Percentiles rank a stretch among this genome's conserved stretches.
Evolutionary conservation across 352 stramenopile species (phyloP).

Genomic region (Phytopythium montanum): DNA sequence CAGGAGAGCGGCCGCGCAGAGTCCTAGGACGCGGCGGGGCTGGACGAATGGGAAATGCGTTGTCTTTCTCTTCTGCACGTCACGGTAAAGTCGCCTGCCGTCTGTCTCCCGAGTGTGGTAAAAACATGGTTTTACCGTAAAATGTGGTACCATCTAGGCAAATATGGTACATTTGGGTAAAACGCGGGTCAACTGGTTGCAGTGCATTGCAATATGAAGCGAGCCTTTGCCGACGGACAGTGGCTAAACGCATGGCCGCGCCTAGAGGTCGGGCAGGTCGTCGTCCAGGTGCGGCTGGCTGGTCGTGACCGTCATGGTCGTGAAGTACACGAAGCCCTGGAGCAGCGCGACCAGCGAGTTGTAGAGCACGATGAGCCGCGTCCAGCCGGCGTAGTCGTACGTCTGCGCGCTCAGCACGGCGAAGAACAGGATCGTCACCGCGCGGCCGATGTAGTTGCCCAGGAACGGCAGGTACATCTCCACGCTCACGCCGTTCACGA

Average conservation of each 20-base stretch:
- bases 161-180: not conserved
- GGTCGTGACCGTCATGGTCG: conserved; percentile 66
- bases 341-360: conserved; percentile 71
- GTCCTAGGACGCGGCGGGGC: no score
- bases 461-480: conserved; percentile 86
- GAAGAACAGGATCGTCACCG: conserved; percentile 78
- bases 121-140: not conserved
- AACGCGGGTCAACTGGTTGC: not conserved
- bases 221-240: no score
- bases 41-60: not conserved
- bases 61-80: not conserved
- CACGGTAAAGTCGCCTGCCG: conserved; percentile 5
- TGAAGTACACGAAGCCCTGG: conserved; percentile 82
- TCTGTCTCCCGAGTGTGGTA: not conserved
- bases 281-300: conserved; percentile 56
- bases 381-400: conserved; percentile 67
- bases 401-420: conserved; percentile 68
- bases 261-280: conserved; percentile 57
- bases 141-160: not conserved
- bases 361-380: conserved; percentile 68
- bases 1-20: no score
- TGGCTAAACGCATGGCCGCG: no score
- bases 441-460: conserved; percentile 84
- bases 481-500: conserved; percentile 78
- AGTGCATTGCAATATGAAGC: conserved; percentile 4